Evolutionary conservation across 2,329 filamentous ascomycete species (phyloP).

Genomic region (Chaetomiaceae sp.): DNA sequence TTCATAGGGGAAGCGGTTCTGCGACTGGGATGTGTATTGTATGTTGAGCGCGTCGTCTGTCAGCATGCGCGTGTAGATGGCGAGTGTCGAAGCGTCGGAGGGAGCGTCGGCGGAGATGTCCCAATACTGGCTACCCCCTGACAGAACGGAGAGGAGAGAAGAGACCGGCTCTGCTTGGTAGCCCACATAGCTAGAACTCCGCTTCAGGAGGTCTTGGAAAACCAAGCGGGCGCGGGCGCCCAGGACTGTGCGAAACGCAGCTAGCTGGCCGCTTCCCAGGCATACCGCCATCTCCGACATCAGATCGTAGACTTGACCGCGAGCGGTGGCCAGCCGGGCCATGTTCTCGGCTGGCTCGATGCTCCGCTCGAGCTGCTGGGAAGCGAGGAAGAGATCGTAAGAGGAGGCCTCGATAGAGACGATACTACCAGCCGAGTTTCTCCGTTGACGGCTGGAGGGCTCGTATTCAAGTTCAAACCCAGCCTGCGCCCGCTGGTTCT

Average conservation of each 20-base stretch:
- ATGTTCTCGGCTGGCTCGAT: slow-evolving; percentile 46
- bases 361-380: slow-evolving; percentile 45
- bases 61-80: slow-evolving; percentile 39
- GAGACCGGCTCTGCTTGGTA: slow-evolving; percentile 68
- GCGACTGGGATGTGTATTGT: slow-evolving; percentile 59
- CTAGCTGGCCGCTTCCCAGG: slow-evolving; percentile 40
- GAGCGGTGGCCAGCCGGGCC: slow-evolving; percentile 42
- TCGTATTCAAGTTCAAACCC: slow-evolving; percentile 46
- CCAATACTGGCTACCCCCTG: slow-evolving; percentile 49
- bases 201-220: slow-evolving; percentile 65
- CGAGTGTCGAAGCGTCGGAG: slow-evolving; percentile 34
- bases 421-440: slow-evolving; percentile 56
- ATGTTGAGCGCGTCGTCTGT: slow-evolving; percentile 52
- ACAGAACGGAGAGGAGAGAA: slow-evolving; percentile 59
- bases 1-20: slow-evolving; percentile 79
- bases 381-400: slow-evolving; percentile 52
- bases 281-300: slow-evolving; percentile 44
- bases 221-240: slow-evolving; percentile 57
- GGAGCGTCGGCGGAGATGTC: slow-evolving; percentile 38
- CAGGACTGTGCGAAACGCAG: slow-evolving; percentile 48
- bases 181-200: slow-evolving; percentile 58
- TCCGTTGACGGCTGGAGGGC: slow-evolving; percentile 34
- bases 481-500: slow-evolving; percentile 54
- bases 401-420: slow-evolving; percentile 55
- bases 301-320: slow-evolving; percentile 48